Evolutionary conservation across 768 basidiomycete genomes (phyloP).

Genomic region (Peribolospora kevripleyi): DNA sequence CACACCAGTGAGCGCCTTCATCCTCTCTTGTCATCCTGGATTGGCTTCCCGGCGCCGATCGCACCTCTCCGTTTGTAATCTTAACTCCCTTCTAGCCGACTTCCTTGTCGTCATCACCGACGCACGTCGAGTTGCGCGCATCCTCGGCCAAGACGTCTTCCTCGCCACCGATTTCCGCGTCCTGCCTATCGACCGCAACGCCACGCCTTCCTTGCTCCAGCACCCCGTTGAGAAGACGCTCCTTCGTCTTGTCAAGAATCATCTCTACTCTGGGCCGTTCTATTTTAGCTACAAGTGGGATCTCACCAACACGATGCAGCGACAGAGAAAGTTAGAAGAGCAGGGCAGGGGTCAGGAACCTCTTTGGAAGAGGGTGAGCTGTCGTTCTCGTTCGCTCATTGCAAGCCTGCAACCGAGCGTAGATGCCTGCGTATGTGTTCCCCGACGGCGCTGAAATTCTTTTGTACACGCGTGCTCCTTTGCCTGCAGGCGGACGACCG

Average conservation of each 20-base stretch:
- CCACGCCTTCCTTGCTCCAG: slow-evolving; percentile 37
- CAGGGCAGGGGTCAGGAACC: slow-evolving; percentile 32
- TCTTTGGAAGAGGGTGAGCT: slow-evolving; percentile 55
- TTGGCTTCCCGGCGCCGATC: background rate
- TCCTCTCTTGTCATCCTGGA: background rate
- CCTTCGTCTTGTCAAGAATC: slow-evolving; percentile 59
- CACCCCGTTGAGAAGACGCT: slow-evolving; percentile 75
- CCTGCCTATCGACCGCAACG: slow-evolving; percentile 52
- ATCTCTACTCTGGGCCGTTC: slow-evolving; percentile 54
- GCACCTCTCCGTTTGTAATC: background rate
- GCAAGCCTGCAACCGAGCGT: background rate
- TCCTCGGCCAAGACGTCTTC: slow-evolving; percentile 70
- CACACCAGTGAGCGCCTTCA: slow-evolving; percentile 19
- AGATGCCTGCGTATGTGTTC: background rate
- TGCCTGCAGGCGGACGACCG: slow-evolving; percentile 55
- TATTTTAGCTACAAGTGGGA: slow-evolving; percentile 75
- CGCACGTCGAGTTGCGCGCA: slow-evolving; percentile 46
- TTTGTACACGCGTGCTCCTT: background rate
- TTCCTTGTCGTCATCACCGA: slow-evolving; percentile 74
- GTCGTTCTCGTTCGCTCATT: background rate
- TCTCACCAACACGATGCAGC: slow-evolving; percentile 63
- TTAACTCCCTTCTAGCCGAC: slow-evolving; percentile 40
- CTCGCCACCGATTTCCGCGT: slow-evolving; percentile 75
- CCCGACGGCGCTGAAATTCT: background rate
- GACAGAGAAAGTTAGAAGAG: slow-evolving; percentile 34